phyloP scores from a whole-genome alignment of 2,329 filamentous ascomycete species.

The Xylogone sp. region DNA sequence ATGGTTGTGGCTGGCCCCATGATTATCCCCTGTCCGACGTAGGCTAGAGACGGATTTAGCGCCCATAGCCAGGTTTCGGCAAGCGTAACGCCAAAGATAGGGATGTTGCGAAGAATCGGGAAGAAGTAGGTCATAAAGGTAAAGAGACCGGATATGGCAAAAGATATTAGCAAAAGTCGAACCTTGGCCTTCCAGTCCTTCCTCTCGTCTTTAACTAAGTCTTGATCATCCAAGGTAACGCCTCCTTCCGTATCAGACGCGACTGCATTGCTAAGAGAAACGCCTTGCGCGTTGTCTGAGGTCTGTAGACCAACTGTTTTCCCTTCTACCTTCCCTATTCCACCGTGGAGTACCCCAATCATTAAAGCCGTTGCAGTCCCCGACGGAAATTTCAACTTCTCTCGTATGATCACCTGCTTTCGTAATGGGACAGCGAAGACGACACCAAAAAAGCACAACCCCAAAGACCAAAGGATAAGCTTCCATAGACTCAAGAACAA shows the following conservation, averaged over 20 bases:
- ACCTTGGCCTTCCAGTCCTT: slow-evolving; percentile 30
- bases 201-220: slow-evolving; percentile 15
- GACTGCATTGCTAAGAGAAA: background rate
- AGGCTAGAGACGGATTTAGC: slow-evolving; percentile 93
- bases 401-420: slow-evolving; percentile 86
- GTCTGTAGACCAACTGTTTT: background rate
- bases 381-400: slow-evolving; percentile 90
- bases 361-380: slow-evolving; percentile 93
- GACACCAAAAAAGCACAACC: slow-evolving; percentile 93
- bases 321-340: background rate
- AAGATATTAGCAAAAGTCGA: slow-evolving; percentile 47
- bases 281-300: background rate
- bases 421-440: slow-evolving; percentile 91
- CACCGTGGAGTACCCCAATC: slow-evolving; percentile 82
- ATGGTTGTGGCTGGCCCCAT: slow-evolving; percentile 95
- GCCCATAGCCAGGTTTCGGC: slow-evolving; percentile 90
- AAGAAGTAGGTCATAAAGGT: slow-evolving; percentile 89
- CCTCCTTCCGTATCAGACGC: background rate
- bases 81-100: slow-evolving; percentile 73
- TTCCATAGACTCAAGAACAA: slow-evolving; percentile 69
- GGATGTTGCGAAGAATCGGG: slow-evolving; percentile 78
- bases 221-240: slow-evolving; percentile 17
- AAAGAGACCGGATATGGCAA: slow-evolving; percentile 57
- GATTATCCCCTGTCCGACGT: slow-evolving; percentile 95
- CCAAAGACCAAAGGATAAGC: slow-evolving; percentile 84